A percentile compares a stretch with the other conserved stretches of the same genome.
These are phyloP conservation scores for Schizopora paradoxa DNA, from an alignment of 1,284 basidiomycete genomes.

Conservation along the genomic window DNA sequence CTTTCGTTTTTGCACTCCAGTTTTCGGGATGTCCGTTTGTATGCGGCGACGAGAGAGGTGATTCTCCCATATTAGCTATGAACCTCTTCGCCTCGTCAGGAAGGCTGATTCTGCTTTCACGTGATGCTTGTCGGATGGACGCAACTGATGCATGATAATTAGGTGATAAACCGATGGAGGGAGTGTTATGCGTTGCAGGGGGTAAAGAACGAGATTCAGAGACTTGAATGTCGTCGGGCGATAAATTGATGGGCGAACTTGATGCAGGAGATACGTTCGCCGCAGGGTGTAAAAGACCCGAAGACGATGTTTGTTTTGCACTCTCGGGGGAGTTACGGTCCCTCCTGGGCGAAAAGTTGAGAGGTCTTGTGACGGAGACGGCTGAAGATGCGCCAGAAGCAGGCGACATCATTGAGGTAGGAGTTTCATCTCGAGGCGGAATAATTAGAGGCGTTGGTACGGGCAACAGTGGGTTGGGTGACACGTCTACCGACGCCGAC, in stretches of 20 bases:
- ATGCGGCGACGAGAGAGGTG: constrained; percentile 51
- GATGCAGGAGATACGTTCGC: constrained; percentile 10
- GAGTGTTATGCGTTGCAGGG: neutral
- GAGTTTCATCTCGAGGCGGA: constrained; percentile 37
- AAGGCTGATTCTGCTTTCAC: constrained; percentile 60
- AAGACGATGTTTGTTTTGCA: constrained; percentile 10
- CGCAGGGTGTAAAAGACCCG: constrained; percentile 3
- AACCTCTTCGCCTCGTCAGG: constrained; percentile 71
- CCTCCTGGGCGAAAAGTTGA: constrained; percentile 11
- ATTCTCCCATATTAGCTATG: constrained; percentile 60
- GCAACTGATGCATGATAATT: constrained; percentile 7
- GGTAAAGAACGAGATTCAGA: neutral
- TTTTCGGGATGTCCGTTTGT: constrained; percentile 8
- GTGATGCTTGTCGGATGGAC: constrained; percentile 27
- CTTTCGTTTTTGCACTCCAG: constrained; percentile 13
- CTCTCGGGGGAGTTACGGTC: constrained; percentile 9
- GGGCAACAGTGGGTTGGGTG: constrained; percentile 2
- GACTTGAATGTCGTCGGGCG: constrained; percentile 1
- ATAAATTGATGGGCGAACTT: neutral
- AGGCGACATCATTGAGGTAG: constrained; percentile 21
- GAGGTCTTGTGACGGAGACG: constrained; percentile 22
- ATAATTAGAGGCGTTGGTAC: constrained; percentile 38
- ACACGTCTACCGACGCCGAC: neutral
- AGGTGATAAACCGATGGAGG: constrained; percentile 13
- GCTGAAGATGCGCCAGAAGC: constrained; percentile 23